Percentiles rank a stretch among this genome's conserved stretches.
Evolutionary conservation across 345 rosid genomes (phyloP).

Genomic region (Eucalyptus erythrocorys): DNA sequence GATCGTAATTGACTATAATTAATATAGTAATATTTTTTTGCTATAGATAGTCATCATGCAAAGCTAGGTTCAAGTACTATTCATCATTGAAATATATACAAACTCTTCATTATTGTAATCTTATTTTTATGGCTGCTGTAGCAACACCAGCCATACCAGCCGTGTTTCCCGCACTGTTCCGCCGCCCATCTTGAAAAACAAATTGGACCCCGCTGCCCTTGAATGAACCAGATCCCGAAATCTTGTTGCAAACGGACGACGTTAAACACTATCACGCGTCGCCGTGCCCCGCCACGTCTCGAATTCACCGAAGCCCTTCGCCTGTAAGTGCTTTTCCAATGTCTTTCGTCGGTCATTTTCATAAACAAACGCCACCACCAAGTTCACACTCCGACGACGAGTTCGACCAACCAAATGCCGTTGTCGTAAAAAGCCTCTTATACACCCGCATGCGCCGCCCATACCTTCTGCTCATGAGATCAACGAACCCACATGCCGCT

Average conservation of each 20-base stretch:
- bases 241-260: too few relatives aligned
- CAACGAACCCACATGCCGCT: neutral
- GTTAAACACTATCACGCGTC: neutral
- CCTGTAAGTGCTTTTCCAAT: neutral
- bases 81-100: neutral
- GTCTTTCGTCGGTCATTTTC: neutral
- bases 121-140: neutral
- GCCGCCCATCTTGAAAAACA: neutral
- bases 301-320: neutral
- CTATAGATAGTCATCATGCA: neutral
- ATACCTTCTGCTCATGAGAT: neutral
- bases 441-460: neutral
- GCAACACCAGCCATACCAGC: neutral
- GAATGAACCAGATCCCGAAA: neutral
- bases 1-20: neutral
- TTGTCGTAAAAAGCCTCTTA: neutral
- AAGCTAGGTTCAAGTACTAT: neutral
- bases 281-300: neutral
- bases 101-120: neutral
- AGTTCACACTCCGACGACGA: neutral
- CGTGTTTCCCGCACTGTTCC: accelerated
- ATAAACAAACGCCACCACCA: neutral
- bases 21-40: neutral
- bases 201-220: neutral
- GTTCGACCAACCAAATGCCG: neutral